Base-by-base conservation (phyloP, 345 rosid genomes). In the Angophora floribunda region DNA sequence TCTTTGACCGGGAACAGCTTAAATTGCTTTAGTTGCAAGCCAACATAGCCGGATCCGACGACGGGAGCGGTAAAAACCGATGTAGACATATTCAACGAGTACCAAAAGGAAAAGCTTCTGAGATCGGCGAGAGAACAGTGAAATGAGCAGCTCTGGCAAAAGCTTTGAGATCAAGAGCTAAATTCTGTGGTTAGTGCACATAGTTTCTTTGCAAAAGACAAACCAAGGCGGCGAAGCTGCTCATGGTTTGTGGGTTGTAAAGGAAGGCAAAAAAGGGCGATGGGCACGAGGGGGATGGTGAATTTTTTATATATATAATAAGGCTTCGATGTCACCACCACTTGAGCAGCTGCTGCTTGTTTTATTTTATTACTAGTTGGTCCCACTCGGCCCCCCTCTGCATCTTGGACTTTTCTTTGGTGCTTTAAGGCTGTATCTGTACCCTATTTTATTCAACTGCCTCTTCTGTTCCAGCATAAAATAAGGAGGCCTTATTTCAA, bases 41-140 rank as follows among this genome's bases (percentile, higher is more conserved):
- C 92, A 13, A 87, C 84, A 75, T 88, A 91, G 52, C 91, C 89
- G 6, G 91, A 87, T 45, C 87, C 93, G 9, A 90, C 78, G 47
- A 90, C 89, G 22, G 93, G 87, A 89, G 91, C 67, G n/a, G 91
- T 88, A 87, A 93, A 92, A 89, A 90, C 89, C 87, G 91, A 91
- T 49, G 93, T 88, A 88, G 94, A 94, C 96, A 94, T 95, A 13
- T 86, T 49, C 86, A 75, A 36, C 26, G 32, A 45, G 78, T 28
- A 32, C 49, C 32, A 26, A 87, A 55, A 21, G 44, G 19, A 36
- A 86, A 91, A 75, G 26, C 19, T 52, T n/a, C 21, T 55, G 65
- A 75, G 9, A 57, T 79, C 32, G 30, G 41, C 16, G 59, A 51
- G 9, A 32, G n/a, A 6, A 53, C 45, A 70, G 86, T 41, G 21